Evolutionary conservation across 352 stramenopile genomes (phyloP), one percentile per base, ranked within the genome.

Genomic region (Phytophthora macrochlamydospora): DNA sequence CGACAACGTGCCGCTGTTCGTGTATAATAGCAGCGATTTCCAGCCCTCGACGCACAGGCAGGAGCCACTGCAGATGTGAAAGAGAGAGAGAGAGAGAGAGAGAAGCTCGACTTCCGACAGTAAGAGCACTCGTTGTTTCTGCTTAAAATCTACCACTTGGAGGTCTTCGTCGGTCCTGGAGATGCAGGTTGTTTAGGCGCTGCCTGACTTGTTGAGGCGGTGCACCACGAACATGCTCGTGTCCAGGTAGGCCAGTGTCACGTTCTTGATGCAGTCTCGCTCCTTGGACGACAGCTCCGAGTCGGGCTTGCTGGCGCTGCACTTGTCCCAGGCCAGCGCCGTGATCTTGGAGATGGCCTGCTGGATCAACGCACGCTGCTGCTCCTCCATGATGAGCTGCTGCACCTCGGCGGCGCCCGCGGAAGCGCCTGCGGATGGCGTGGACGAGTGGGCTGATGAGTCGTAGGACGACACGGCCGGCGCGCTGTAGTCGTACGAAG

Each of bases 341-440:
- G 90, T 94, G 70, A 97, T 94, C 83, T 96, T 97, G 59, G 85
- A 87, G 56, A 97, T 85, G 50, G 89, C 88, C 67, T 94, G 84
- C 67, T 95, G 90, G 59, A 97, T 92, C 37, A 95, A 55, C 51
- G 85, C 87, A 59, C 87, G 88, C 73, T 94, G 85, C 76, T 97
- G 90, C 73, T 97, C 90, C 67, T 94, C 86, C 73, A 94, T 75
- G 51, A 96, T 78, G 51, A 94, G 72, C 69, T 90, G 73, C 79
- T 96, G 85, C 71, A 96, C 71, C 61, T 92, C 83, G 18, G 79
- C 79, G 29, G 78, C 72, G 56, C 83, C 78, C 7, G 76, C 62
- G 8, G 73, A 73, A 18, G 65, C 29, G 24, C 66, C 76, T 2
- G 67, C 51, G 12, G 51, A 43, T 12, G 67, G 46, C 2, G 65